Evolutionary conservation across 2,329 filamentous ascomycete species (phyloP), one percentile per base, ranked within the genome.

Genomic region (Dothideomycetes sp.): DNA sequence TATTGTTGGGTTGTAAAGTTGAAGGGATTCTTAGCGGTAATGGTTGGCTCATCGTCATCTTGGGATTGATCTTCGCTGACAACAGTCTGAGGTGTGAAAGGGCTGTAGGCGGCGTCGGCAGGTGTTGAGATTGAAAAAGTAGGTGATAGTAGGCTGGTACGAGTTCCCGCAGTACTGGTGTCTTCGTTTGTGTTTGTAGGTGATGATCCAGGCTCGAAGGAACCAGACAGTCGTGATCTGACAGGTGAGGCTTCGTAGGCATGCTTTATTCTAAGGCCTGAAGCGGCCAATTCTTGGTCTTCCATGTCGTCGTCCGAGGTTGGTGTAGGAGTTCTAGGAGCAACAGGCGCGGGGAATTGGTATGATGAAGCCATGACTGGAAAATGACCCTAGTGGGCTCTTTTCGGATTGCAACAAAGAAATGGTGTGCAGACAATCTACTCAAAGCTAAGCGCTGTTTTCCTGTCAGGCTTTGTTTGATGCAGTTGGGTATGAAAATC

Each of bases 1-100:
- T 71, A 71, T 47, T 63, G 57, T 35, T 64, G 57, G 1, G 89
- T 84, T 64, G 93, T 78, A 63, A 96, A 96, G 64, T 96, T 96
- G 76, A 98, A 96, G 1, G 89, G 89, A 49, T 80, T 84, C 43
- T 65, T 67, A 12, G 59, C 60, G 45, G 54, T 59, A 16, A 44
- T 15, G 43, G 29, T 46, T 38, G 42, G 44, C 16, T 43, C 41
- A 13, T 57, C 49, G 8, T 53, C 44, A 19, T 46, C 51, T 17
- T 49, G 46, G 27, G 58, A 57, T 8, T 46, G 29, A 1, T 40
- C 37, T 46, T 57, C 53, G 34, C 49, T 52, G 34, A 49, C 51
- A 16, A 50, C 54, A 10, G 51, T 56, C 33, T 57, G 54, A n/a
- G 56, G 55, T 11, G 56, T 58, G 7, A 48, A 45, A 4, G 58